phyloP scores from a whole-genome alignment of 164 flowering plant species.

The Stephania japonica region DNA sequence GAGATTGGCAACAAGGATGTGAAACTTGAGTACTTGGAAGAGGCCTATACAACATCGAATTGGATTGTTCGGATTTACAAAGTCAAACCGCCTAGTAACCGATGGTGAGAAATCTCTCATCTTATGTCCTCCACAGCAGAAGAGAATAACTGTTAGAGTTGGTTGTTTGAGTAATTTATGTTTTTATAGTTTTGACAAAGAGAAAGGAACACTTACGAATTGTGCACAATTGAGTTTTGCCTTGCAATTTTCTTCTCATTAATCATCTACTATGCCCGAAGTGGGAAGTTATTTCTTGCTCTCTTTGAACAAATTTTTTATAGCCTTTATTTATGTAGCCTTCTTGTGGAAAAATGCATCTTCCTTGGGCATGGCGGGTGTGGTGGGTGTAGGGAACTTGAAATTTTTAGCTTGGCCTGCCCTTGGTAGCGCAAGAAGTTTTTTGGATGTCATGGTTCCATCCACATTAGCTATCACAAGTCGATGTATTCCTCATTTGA shows the following conservation, averaged over 20 bases:
- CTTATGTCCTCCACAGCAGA: not conserved
- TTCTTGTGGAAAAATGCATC: not conserved
- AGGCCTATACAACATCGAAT: slow-evolving; percentile 93
- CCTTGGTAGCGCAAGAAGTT: not conserved
- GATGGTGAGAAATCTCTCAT: slow-evolving; percentile 43
- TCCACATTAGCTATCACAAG: not conserved
- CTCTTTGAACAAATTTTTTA: not conserved
- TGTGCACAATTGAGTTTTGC: slow-evolving; percentile 17
- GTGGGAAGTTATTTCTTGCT: not conserved
- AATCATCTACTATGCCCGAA: not conserved
- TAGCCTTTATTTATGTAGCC: not conserved
- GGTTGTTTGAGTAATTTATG: not conserved
- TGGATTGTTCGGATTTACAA: slow-evolving; percentile 98
- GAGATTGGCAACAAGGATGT: slow-evolving; percentile 97
- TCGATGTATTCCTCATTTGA: not conserved
- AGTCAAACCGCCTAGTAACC: slow-evolving; percentile 87
- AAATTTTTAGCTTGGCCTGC: not conserved
- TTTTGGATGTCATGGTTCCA: not conserved
- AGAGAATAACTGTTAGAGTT: not conserved
- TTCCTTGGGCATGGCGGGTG: not conserved
- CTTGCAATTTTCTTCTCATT: not conserved
- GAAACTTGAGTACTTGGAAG: slow-evolving; percentile 90
- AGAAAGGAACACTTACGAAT: slow-evolving; percentile 9
- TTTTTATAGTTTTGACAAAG: not conserved
- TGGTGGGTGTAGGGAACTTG: not conserved